These are phyloP conservation scores for Cercis canadensis DNA, from an alignment of 306 rosid genomes.

Conservation along the genomic window DNA sequence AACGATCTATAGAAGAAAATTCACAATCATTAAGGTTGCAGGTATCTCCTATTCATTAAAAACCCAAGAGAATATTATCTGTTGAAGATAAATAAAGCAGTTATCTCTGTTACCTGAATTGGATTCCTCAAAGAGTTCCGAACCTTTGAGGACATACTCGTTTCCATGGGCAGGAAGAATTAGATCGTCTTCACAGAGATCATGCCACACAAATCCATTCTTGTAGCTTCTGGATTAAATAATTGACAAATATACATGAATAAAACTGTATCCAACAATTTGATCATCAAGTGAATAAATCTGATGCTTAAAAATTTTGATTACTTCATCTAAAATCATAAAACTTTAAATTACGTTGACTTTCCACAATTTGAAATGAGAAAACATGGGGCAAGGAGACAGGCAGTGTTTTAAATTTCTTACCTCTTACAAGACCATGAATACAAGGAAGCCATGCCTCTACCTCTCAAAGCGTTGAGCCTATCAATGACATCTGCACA, in stretches of 20 bases:
- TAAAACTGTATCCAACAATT: conserved; percentile 25
- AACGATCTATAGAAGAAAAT: conserved; percentile 52
- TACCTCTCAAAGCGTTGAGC: conserved; percentile 83
- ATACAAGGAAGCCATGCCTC: conserved; percentile 87
- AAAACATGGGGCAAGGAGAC: conserved; percentile 14
- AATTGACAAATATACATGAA: conserved; percentile 25
- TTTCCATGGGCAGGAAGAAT: conserved; percentile 84
- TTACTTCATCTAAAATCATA: conserved; percentile 13
- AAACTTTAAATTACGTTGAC: not conserved
- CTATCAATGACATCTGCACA: conserved; percentile 77
- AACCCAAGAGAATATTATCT: conserved; percentile 24
- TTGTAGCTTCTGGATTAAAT: conserved; percentile 77
- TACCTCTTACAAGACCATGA: conserved; percentile 98
- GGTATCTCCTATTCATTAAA: not conserved
- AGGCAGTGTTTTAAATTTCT: conserved; percentile 24
- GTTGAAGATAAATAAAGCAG: conserved; percentile 24
- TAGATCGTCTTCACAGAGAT: conserved; percentile 79
- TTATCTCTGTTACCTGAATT: conserved; percentile 61
- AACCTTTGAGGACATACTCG: conserved; percentile 94
- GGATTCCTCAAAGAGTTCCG: conserved; percentile 85
- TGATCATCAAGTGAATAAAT: conserved; percentile 1
- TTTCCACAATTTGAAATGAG: conserved; percentile 7
- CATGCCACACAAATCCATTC: conserved; percentile 97
- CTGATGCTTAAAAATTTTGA: not conserved
- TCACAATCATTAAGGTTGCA: conserved; percentile 28